phyloP scores from a whole-genome alignment of 2,329 filamentous ascomycete genomes.

The Onygenales sp. region DNA sequence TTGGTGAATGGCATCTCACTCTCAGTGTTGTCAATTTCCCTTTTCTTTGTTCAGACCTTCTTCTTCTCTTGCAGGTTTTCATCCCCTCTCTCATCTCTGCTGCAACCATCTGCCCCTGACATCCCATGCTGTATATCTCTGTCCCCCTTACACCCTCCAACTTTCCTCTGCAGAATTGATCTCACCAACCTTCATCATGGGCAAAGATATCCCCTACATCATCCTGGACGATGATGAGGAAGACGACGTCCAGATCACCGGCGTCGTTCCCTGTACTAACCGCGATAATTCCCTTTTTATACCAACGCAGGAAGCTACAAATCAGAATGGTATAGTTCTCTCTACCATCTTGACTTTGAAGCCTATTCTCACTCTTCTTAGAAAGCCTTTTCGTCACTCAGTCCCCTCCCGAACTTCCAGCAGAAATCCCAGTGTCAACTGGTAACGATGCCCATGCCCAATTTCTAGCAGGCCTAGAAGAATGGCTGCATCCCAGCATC shows the following conservation, averaged over 20 bases:
- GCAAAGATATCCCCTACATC: not conserved
- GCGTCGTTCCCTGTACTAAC: not conserved
- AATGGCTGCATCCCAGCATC: slow-evolving; percentile 7
- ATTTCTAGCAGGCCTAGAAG: not conserved
- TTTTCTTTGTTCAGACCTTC: too few relatives aligned
- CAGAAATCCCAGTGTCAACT: not conserved
- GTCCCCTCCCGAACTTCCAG: not conserved
- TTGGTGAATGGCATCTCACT: too few relatives aligned
- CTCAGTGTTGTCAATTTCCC: too few relatives aligned
- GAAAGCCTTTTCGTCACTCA: too few relatives aligned
- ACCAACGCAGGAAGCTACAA: not conserved
- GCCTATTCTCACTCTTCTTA: too few relatives aligned
- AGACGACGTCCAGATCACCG: slow-evolving; percentile 4
- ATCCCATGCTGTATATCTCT: too few relatives aligned
- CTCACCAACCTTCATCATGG: not conserved
- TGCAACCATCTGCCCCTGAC: too few relatives aligned
- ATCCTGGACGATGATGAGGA: slow-evolving; percentile 6
- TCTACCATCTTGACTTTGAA: too few relatives aligned
- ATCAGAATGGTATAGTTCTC: too few relatives aligned
- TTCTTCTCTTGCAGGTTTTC: too few relatives aligned
- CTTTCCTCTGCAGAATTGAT: not conserved
- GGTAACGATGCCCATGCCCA: not conserved
- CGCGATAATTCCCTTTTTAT: not conserved
- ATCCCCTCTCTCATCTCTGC: too few relatives aligned
- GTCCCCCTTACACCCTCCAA: not conserved